A percentile compares a stretch with the other conserved stretches of the same genome.
Conservation (phyloP, 257 asterid species). For the Haberlea rhodopensis region DNA sequence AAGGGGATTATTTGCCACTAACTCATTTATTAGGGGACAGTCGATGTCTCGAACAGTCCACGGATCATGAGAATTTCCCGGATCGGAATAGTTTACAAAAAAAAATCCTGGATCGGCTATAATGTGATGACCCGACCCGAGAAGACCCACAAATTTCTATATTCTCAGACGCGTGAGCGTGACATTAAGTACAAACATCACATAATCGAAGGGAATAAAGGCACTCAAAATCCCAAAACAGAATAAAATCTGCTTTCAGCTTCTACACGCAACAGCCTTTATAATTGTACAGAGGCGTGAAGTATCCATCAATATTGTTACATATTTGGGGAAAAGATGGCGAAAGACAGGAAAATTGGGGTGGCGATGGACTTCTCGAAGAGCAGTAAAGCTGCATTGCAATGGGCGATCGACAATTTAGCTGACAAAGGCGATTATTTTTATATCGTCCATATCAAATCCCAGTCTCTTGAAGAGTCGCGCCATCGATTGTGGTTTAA, state of each 20-base stretch:
- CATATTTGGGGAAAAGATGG: conserved; percentile 39
- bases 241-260: background rate
- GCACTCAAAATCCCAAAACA: background rate
- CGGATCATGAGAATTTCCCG: no score
- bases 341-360: conserved; percentile 68
- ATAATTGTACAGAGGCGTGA: no score
- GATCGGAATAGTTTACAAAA: no score
- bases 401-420: conserved; percentile 79
- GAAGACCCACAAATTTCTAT: no score
- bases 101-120: background rate
- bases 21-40: no score
- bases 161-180: no score
- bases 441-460: conserved; percentile 53
- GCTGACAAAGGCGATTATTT: conserved; percentile 76
- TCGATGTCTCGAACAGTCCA: no score
- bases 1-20: no score
- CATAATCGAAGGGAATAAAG: no score
- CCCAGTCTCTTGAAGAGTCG: conserved; percentile 41
- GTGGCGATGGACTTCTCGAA: conserved; percentile 89
- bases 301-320: no score
- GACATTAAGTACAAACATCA: no score
- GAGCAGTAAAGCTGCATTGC: conserved; percentile 75
- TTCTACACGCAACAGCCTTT: background rate
- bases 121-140: background rate
- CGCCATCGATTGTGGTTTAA: conserved; percentile 48